These are phyloP conservation scores for Psilocybe tampanensis DNA, from an alignment of 768 basidiomycete species.

Conservation along the genomic window DNA sequence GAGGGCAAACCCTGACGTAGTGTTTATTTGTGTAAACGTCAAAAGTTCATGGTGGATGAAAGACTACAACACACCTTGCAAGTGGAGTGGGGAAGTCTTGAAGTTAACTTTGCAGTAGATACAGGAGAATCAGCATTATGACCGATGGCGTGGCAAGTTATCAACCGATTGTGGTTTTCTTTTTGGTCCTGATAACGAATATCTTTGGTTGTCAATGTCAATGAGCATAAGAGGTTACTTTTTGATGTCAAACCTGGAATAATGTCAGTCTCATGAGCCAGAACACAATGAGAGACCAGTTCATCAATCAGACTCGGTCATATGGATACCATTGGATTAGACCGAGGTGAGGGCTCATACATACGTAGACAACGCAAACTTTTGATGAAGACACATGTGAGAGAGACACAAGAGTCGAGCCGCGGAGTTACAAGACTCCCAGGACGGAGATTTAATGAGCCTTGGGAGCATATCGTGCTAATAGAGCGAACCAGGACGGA, in stretches of 20 bases:
- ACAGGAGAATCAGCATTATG: no score
- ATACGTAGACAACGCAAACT: not conserved
- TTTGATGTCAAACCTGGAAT: not conserved
- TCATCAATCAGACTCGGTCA: constrained; percentile 5
- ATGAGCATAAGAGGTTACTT: not conserved
- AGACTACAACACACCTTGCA: not conserved
- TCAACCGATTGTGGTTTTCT: not conserved
- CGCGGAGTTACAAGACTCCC: constrained; percentile 18
- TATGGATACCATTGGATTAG: not conserved
- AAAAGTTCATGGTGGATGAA: not conserved
- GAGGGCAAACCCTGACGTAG: not conserved
- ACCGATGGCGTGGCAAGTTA: not conserved
- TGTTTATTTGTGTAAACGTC: not conserved
- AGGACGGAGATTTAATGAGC: constrained; percentile 9
- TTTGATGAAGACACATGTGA: constrained; percentile 9
- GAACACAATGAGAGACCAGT: constrained; percentile 2
- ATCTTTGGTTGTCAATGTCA: not conserved
- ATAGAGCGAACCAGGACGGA: constrained; percentile 10
- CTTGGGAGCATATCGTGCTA: constrained; percentile 1
- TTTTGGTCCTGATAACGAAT: not conserved
- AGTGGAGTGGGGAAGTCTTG: not conserved
- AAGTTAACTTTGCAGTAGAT: not conserved
- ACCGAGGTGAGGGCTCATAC: constrained; percentile 7
- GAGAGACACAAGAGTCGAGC: not conserved
- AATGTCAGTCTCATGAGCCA: not conserved